Base-by-base conservation (phyloP, 164 flowering plant genomes). In the Sedum album region DNA sequence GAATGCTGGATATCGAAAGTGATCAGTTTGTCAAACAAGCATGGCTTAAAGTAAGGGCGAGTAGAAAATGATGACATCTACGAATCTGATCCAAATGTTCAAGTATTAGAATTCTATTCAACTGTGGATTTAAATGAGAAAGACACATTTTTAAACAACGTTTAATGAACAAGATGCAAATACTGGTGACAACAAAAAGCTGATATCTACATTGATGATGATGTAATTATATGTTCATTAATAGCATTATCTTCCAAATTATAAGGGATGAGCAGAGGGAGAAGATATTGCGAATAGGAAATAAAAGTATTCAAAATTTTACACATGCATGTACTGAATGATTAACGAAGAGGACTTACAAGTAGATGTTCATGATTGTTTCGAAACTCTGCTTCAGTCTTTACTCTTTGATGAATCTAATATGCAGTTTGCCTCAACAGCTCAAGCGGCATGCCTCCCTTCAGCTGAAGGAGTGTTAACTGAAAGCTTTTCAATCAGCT, bases 401-500 rank as follows among this genome's bases (percentile, higher is more conserved):
- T 69, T 20, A 51, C 96, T 82, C 53, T 67, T 69, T 20, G 96
- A 86, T 69, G 91, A 80, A 78, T 94, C 93, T 97, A 97, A 94
- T 14, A 78, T 72, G 97, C 91, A 73, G 90, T 90, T 70, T 83
- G 91, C 78, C 83, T 86, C 79, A 94, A 74, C 30, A 83, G 73
- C 62, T 78, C 82, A 46, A 94, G 92, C n/a, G n/a, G n/a, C n/a
- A n/a, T n/a, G n/a, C 81, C 74, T 94, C 41, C 66, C 70, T 61
- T 83, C 85, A 14, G 74, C 78, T 35, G 92, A 72, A 67, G 99
- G 99, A 72, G 93, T 83, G 75, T 76, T 80, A 65, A 85, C 84
- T 18, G 96, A 90, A 57, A 94, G 96, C 68, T 87, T 94, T 76
- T 94, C 97, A 76, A 94, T 87, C 64, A 94, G 82, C 97, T 94